Conservation (phyloP, 371 early-diverging fungal species). For the Mucor circinelloides region DNA sequence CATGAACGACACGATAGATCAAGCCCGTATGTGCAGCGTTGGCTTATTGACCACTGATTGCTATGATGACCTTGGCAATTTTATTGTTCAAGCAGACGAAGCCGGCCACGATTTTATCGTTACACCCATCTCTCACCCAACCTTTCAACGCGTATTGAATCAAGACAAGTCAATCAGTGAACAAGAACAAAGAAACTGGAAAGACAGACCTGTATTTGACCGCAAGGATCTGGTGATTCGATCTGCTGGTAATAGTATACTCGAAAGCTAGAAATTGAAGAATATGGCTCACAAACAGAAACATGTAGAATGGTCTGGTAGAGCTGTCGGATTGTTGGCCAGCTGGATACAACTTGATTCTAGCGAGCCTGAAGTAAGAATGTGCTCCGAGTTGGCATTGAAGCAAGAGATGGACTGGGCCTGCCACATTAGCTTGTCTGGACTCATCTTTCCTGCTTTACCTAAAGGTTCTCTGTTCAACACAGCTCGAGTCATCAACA, state of each 20-base stretch:
- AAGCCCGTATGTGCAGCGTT: constrained; percentile 35
- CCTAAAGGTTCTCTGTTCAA: constrained; percentile 46
- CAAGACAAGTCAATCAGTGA: constrained; percentile 23
- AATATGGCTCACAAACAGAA: background rate
- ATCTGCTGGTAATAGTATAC: constrained; percentile 38
- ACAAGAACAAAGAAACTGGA: constrained; percentile 32
- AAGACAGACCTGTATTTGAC: constrained; percentile 44
- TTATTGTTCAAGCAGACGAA: constrained; percentile 48
- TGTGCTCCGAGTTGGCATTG: constrained; percentile 66
- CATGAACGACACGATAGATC: constrained; percentile 8
- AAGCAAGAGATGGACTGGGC: constrained; percentile 77
- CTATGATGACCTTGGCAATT: constrained; percentile 40
- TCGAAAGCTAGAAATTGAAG: background rate
- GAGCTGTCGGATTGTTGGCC: constrained; percentile 60
- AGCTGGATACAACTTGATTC: constrained; percentile 69
- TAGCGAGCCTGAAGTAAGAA: constrained; percentile 43
- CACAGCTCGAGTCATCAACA: constrained; percentile 59
- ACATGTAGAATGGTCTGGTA: constrained; percentile 47
- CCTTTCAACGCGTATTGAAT: constrained; percentile 52
- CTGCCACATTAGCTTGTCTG: constrained; percentile 67
- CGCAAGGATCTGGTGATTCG: constrained; percentile 47
- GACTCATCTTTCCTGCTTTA: constrained; percentile 57
- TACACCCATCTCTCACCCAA: constrained; percentile 58
- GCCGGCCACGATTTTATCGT: constrained; percentile 64
- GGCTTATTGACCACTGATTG: constrained; percentile 39